These are phyloP conservation scores for Xylariaceae sp. DNA, from an alignment of 2,329 filamentous ascomycete genomes.

Conservation along the genomic window DNA sequence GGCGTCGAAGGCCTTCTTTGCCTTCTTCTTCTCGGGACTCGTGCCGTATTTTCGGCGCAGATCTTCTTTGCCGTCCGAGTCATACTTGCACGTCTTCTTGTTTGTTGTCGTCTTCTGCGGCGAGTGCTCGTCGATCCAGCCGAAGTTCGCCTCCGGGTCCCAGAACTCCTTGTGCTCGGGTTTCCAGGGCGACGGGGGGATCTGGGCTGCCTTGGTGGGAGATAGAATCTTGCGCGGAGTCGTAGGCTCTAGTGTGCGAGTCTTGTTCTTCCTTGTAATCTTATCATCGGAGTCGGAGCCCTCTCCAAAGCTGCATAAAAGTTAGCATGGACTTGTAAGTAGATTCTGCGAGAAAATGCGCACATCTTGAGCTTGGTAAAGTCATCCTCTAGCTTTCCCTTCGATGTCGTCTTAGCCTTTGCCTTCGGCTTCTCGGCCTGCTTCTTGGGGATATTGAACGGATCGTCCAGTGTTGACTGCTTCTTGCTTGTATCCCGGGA, in stretches of 20 bases:
- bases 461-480: constrained; percentile 3
- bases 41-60: constrained; percentile 33
- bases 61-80: not conserved
- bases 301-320: constrained; percentile 25
- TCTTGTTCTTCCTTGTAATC: constrained; percentile 7
- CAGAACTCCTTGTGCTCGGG: constrained; percentile 32
- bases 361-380: constrained; percentile 33
- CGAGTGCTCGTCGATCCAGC: constrained; percentile 33
- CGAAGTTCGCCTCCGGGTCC: constrained; percentile 32
- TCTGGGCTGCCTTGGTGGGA: constrained; percentile 25
- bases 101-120: constrained; percentile 22
- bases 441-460: constrained; percentile 14
- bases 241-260: constrained; percentile 20
- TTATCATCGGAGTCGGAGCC: constrained; percentile 23
- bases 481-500: constrained; percentile 19
- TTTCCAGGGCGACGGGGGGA: constrained; percentile 32
- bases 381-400: constrained; percentile 26
- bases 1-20: constrained; percentile 57
- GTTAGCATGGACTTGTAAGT: constrained; percentile 3
- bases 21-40: constrained; percentile 34
- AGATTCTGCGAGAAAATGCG: constrained; percentile 3
- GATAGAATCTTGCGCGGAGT: constrained; percentile 29
- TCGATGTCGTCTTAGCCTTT: constrained; percentile 14
- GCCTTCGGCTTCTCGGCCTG: constrained; percentile 13
- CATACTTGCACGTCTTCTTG: constrained; percentile 13